Base-by-base conservation (phyloP, 2,329 filamentous ascomycete species). In the Aspergillus udagawae region DNA sequence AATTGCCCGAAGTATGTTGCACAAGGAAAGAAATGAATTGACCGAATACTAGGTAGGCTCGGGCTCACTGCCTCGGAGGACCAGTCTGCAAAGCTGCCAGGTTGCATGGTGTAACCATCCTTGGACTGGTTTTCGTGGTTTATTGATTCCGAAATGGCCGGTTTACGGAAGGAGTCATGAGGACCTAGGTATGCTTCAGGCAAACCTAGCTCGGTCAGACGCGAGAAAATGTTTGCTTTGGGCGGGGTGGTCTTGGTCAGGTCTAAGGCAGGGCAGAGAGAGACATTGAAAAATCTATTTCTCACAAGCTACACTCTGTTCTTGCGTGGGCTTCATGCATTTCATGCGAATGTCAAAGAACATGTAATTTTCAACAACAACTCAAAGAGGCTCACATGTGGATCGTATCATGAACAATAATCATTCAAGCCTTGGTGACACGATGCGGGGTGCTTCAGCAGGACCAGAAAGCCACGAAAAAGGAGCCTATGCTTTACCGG, bases 401-500 rank as follows among this genome's bases (percentile, higher is more conserved):
- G 4, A 17, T 38, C 32, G 14, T 14, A 7, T 17, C 14, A 38
- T 17, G 32, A 17, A 38, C 17, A 38, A 17, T 17, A 17, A 38
- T 6, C 5, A 17, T 35, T 17, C 32, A 35, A 6, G 14, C 2
- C 32, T 35, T 35, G 14, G 2, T 17, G 5, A 47, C 51, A 53
- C 17, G 23, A 29, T 25, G 12, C 1, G 4, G 12, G 4, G 29
- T 1, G 12, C 4, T 32, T 14, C 29, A 32, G 29, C 29, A 32
- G 29, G 29, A 32, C n/a, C 44, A 23, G 29, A 47, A 27, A 14
- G 21, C 32, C 38, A 52, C 17, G 14, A 52, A 44, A 28, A 48
- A 41, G 47, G 56, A 25, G 48, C 52, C 32, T 21, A 21, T 25
- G 60, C 25, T 51, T 54, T 59, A 10, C 29, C 55, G 38, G 56